Base-by-base conservation (phyloP, 176 grass and related monocot species). In the Calamus simplicifolius region DNA sequence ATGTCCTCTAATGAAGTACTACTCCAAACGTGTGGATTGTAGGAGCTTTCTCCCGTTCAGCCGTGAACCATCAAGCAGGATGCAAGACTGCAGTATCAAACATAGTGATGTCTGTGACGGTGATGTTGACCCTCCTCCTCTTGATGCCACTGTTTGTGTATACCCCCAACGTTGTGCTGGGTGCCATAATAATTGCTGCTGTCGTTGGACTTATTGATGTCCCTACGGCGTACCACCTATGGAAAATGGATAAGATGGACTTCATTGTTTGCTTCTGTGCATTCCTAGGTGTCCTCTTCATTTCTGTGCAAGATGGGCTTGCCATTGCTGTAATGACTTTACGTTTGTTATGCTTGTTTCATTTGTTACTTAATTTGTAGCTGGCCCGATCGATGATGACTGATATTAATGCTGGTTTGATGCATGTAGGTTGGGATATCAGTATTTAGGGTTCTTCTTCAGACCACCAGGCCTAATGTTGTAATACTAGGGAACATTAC, bases 231-330 rank as follows among this genome's bases (percentile, higher is more conserved):
- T 91, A 80, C 69, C 31, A 77, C 52, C 87, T 97, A 54, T 97
- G 88, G 80, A 97, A 97, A 69, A 84, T 97, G 87, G 92, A 97
- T 38, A 97, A 97, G 78, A 73, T 91, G 16, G 92, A 97, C 79
- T 97, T 97, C 68, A 65, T 97, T 4, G 72, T 97, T 27, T 97
- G 92, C 58, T 19, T 97, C 6, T 85, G 75, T 25, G 87, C 87
- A 18, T 97, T 97, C 81, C 80, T 83, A 2, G 92, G 92, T 23
- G 87, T 97, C 52, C 85, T 97, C 67, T 97, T 97, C 80, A 70
- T 97, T 50, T 97, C 92, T 0, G 92, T 97, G 13, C 78, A 97
- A 68, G 69, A 90, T 55, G 92, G 92, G 18, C 83, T 97, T 4
- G 87, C 80, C 0, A 97, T 97, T 72, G 87, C 92, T 72, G 92